Percentiles rank a stretch among this genome's conserved stretches.
Evolutionary conservation across 208 protist genomes (phyloP).

Genomic region (Trypanosoma cruzi): DNA sequence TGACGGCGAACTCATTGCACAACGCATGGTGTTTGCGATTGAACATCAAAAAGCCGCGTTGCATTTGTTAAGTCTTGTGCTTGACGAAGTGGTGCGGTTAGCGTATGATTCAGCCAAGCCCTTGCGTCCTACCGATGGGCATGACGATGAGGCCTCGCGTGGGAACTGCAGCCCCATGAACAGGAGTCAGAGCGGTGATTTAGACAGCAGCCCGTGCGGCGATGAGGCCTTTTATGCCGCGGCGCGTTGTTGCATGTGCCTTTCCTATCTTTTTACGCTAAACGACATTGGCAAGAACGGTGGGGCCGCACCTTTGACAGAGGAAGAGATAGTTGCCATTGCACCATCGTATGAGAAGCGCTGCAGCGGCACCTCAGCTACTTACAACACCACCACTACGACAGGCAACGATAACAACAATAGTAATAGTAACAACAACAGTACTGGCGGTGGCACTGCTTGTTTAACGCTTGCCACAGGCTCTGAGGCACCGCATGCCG

Average conservation of each 20-base stretch:
- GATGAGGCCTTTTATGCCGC: conserved; percentile 11
- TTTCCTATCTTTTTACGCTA: conserved; percentile 31
- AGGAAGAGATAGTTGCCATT: conserved; percentile 11
- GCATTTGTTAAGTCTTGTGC: conserved; percentile 67
- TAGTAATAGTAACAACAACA: background rate
- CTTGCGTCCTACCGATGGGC: background rate
- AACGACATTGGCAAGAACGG: conserved; percentile 33
- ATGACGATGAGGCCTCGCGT: background rate
- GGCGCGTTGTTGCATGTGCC: conserved; percentile 23
- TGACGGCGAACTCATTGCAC: conserved; percentile 37
- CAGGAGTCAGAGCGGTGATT: too few relatives aligned
- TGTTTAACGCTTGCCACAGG: background rate
- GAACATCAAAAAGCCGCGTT: conserved; percentile 55
- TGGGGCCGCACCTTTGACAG: conserved; percentile 1
- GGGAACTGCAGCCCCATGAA: too few relatives aligned
- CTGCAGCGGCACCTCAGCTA: too few relatives aligned
- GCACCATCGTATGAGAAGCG: background rate
- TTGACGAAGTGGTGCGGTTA: conserved; percentile 62
- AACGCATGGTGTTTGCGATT: conserved; percentile 71
- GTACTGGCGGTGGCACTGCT: background rate
- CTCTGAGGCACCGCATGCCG: background rate
- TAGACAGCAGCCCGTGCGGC: background rate
- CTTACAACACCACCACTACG: background rate
- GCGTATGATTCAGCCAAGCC: conserved; percentile 44
- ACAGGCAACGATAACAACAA: background rate